Conservation (phyloP, 2,329 filamentous ascomycete species). For the Pestalotiopsis sp. region DNA sequence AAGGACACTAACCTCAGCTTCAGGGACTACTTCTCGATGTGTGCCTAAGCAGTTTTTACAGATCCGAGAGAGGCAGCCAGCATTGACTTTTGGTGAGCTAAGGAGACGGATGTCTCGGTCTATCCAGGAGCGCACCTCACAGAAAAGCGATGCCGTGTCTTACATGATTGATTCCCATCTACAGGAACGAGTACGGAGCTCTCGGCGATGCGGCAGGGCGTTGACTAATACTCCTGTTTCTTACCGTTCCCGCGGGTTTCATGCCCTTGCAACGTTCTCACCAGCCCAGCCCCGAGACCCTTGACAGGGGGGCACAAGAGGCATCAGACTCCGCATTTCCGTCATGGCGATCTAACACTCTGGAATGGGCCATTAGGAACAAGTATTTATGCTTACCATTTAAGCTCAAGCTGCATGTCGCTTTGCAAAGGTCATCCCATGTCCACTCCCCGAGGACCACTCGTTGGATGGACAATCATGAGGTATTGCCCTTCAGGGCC, state of each 20-base stretch:
- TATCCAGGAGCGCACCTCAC: no score
- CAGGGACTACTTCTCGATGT: no score
- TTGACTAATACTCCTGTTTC: background rate
- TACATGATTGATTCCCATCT: no score
- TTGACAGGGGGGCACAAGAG: constrained; percentile 4
- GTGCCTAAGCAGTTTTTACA: no score
- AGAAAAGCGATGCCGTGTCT: no score
- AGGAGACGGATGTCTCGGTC: no score
- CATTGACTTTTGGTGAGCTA: no score
- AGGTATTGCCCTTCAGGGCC: background rate
- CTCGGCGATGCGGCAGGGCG: background rate
- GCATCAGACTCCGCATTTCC: background rate
- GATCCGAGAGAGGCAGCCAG: no score
- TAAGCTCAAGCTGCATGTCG: background rate
- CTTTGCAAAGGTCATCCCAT: background rate
- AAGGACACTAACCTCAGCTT: no score
- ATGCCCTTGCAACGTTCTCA: constrained; percentile 7
- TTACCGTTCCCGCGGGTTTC: constrained; percentile 10
- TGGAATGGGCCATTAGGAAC: background rate
- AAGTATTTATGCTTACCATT: background rate
- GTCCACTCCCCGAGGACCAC: background rate
- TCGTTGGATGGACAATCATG: background rate
- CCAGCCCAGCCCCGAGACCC: background rate
- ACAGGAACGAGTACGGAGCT: no score
- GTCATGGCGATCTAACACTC: background rate